phyloP scores from a whole-genome alignment of 1,139 yeast genomes.

The Pichia sorboxylosa region DNA sequence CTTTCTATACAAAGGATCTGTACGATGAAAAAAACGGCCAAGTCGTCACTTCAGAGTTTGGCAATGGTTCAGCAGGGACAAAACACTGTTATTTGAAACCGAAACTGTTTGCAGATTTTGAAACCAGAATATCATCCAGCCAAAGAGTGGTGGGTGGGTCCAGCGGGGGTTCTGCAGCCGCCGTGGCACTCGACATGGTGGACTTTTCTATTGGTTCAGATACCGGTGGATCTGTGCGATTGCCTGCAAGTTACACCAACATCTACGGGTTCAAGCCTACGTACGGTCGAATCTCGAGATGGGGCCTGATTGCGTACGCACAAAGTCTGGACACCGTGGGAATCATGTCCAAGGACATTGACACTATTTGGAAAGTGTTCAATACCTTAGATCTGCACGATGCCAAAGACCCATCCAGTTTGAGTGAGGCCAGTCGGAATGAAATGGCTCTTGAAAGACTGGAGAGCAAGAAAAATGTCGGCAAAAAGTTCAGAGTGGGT shows the following conservation, averaged over 20 bases:
- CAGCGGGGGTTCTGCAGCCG: slow-evolving; percentile 93
- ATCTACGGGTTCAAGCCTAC: slow-evolving; percentile 84
- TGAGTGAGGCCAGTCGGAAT: slow-evolving; percentile 31
- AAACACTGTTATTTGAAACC: slow-evolving; percentile 7
- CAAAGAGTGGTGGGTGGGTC: slow-evolving; percentile 72
- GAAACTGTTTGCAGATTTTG: slow-evolving; percentile 1
- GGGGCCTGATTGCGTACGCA: slow-evolving; percentile 90
- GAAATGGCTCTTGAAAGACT: slow-evolving; percentile 11
- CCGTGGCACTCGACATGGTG: slow-evolving; percentile 60
- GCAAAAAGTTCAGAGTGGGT: slow-evolving; percentile 42
- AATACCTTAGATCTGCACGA: slow-evolving; percentile 49
- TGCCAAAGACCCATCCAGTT: slow-evolving; percentile 68
- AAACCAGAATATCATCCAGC: slow-evolving; percentile 9
- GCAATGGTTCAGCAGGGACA: background rate
- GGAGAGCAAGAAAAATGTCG: slow-evolving; percentile 3
- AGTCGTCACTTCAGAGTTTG: slow-evolving; percentile 10
- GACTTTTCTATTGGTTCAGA: slow-evolving; percentile 83
- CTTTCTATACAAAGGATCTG: slow-evolving; percentile 11
- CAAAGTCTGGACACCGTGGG: slow-evolving; percentile 95
- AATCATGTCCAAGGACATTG: slow-evolving; percentile 43
- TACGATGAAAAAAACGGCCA: slow-evolving; percentile 3
- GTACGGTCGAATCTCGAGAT: slow-evolving; percentile 80
- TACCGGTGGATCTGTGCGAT: slow-evolving; percentile 91
- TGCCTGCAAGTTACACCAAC: slow-evolving; percentile 84
- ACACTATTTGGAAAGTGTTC: slow-evolving; percentile 38